Evolutionary conservation across 192 early-diverging fungal genomes (phyloP).

Genomic region (Coemansia sp.): DNA sequence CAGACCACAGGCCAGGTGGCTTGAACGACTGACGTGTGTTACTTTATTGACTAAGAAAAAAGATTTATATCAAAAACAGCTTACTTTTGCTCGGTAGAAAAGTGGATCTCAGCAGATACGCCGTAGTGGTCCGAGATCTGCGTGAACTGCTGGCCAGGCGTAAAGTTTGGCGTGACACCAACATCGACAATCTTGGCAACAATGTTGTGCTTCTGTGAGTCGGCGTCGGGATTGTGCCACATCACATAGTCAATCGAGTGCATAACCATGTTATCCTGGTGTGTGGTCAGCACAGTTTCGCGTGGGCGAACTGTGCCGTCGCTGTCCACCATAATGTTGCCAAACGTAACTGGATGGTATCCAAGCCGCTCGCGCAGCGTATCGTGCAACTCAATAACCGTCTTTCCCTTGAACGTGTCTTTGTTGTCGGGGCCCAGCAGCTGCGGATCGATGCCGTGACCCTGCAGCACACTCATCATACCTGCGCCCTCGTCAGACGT

Average conservation of each 20-base stretch:
- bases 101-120: slow-evolving; percentile 27
- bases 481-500: slow-evolving; percentile 55
- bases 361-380: slow-evolving; percentile 59
- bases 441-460: slow-evolving; percentile 47
- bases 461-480: slow-evolving; percentile 60
- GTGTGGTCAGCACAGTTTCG: slow-evolving; percentile 64
- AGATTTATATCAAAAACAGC: too few species aligned
- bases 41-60: too few species aligned
- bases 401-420: slow-evolving; percentile 40
- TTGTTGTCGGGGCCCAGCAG: slow-evolving; percentile 46
- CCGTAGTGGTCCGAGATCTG: slow-evolving; percentile 60
- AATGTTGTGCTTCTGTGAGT: slow-evolving; percentile 17
- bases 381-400: slow-evolving; percentile 53
- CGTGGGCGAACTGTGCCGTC: slow-evolving; percentile 53
- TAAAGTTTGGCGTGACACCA: slow-evolving; percentile 47
- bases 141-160: slow-evolving; percentile 32
- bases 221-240: slow-evolving; percentile 48
- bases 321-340: slow-evolving; percentile 58
- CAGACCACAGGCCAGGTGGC: too few species aligned
- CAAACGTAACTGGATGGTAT: slow-evolving; percentile 79
- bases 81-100: background rate
- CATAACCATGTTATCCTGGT: slow-evolving; percentile 51
- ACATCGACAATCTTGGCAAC: slow-evolving; percentile 32
- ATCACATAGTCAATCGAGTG: slow-evolving; percentile 58
- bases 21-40: too few species aligned